These are phyloP conservation scores for Mucor velutinosus DNA, from an alignment of 371 early-diverging fungal genomes.

Conservation along the genomic window DNA sequence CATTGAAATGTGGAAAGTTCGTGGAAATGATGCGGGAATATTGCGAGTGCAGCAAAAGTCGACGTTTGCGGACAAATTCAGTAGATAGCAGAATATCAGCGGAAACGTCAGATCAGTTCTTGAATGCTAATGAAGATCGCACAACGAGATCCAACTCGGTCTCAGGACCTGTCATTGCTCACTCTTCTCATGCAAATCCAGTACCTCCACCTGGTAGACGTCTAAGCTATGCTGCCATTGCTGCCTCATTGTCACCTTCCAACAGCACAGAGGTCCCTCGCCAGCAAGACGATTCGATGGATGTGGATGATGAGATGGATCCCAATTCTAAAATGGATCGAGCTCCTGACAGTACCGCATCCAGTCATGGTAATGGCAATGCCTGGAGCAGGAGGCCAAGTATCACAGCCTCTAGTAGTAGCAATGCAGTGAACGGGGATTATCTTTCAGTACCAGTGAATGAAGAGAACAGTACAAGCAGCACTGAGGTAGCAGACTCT, in stretches of 20 bases:
- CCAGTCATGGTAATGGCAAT: not conserved
- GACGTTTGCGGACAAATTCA: conserved; percentile 62
- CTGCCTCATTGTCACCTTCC: conserved; percentile 31
- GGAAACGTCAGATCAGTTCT: not conserved
- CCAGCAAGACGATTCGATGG: conserved; percentile 5
- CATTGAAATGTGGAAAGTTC: conserved; percentile 83
- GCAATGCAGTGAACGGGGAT: not conserved
- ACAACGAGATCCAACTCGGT: not conserved
- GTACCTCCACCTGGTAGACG: conserved; percentile 9
- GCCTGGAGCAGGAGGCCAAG: conserved; percentile 5
- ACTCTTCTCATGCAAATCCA: not conserved
- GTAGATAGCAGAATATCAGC: conserved; percentile 33
- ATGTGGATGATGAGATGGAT: not conserved
- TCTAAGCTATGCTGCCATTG: conserved; percentile 42
- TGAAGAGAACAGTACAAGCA: not conserved
- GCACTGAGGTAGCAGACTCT: conserved; percentile 4
- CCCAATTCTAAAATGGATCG: not conserved
- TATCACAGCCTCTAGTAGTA: not conserved
- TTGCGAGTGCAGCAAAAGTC: conserved; percentile 12
- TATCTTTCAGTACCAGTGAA: not conserved
- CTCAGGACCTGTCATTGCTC: too few species aligned
- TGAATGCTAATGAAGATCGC: not conserved
- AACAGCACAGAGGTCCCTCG: not conserved
- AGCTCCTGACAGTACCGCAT: not conserved
- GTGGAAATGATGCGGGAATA: conserved; percentile 75